phyloP scores from a whole-genome alignment of 2,329 filamentous ascomycete genomes.

The Diplocarpon rosae region DNA sequence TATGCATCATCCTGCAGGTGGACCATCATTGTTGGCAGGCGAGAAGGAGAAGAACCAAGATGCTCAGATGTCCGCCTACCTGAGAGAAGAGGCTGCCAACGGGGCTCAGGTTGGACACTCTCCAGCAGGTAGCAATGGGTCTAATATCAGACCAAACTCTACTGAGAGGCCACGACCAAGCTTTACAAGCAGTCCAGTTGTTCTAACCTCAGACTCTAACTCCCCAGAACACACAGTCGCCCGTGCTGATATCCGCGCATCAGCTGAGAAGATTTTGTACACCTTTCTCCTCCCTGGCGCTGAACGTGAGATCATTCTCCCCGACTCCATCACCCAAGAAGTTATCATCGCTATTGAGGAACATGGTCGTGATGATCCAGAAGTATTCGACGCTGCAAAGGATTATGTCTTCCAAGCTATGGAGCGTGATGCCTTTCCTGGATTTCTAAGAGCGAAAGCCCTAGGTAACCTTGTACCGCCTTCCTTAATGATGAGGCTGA shows the following conservation, averaged over 20 bases:
- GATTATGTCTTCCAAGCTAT: conserved; percentile 99
- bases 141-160: conserved; percentile 34
- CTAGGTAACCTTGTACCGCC: conserved; percentile 90
- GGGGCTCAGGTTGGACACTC: conserved; percentile 40
- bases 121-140: conserved; percentile 35
- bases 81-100: conserved; percentile 55
- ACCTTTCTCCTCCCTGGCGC: conserved; percentile 92
- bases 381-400: conserved; percentile 94
- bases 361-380: conserved; percentile 84
- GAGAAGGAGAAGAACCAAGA: conserved; percentile 71
- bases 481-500: conserved; percentile 75
- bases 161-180: conserved; percentile 35
- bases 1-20: conserved; percentile 46
- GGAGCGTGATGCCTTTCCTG: conserved; percentile 98
- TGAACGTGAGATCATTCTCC: conserved; percentile 90
- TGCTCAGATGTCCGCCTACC: conserved; percentile 81
- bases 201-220: conserved; percentile 62
- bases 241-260: conserved; percentile 82
- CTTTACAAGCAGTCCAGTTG: conserved; percentile 51
- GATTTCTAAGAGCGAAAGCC: conserved; percentile 89
- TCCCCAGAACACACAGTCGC: conserved; percentile 76
- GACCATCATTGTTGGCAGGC: conserved; percentile 50
- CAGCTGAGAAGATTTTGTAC: conserved; percentile 97
- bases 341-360: conserved; percentile 86
- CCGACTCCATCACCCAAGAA: conserved; percentile 73